These are phyloP conservation scores for Dryas integrifolia DNA, from an alignment of 331 rosid genomes.

Conservation along the genomic window DNA sequence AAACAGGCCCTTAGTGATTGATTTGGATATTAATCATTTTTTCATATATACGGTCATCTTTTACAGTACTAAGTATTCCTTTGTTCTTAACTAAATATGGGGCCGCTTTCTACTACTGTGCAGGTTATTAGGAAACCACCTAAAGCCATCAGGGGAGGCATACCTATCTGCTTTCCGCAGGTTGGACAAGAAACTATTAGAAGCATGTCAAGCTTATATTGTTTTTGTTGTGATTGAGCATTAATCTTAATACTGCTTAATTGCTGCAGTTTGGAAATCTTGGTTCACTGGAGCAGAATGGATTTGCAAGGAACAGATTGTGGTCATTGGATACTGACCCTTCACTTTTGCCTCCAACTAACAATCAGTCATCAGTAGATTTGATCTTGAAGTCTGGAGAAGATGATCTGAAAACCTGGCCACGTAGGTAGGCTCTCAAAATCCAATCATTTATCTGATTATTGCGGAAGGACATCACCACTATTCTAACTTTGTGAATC, in stretches of 20 bases:
- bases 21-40: no score
- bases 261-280: conserved; percentile 58
- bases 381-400: conserved; percentile 59
- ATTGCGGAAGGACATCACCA: conserved; percentile 1
- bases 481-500: conserved; percentile 8
- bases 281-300: conserved; percentile 55
- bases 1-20: no score
- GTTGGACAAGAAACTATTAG: conserved; percentile 32
- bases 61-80: no score
- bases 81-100: background rate
- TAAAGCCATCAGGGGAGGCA: conserved; percentile 78
- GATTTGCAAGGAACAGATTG: conserved; percentile 54
- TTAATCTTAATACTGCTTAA: background rate
- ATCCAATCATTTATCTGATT: background rate
- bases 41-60: no score
- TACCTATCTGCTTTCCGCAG: conserved; percentile 60
- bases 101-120: conserved; percentile 12
- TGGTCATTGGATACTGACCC: conserved; percentile 73
- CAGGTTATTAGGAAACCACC: conserved; percentile 62
- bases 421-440: conserved; percentile 43
- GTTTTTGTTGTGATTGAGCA: conserved; percentile 7
- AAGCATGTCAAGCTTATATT: conserved; percentile 10
- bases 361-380: conserved; percentile 66
- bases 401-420: conserved; percentile 56
- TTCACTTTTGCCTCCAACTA: conserved; percentile 56